Evolutionary conservation across 2,329 filamentous ascomycete genomes (phyloP).

Genomic region (Magnaporthiopsis rhizophila): DNA sequence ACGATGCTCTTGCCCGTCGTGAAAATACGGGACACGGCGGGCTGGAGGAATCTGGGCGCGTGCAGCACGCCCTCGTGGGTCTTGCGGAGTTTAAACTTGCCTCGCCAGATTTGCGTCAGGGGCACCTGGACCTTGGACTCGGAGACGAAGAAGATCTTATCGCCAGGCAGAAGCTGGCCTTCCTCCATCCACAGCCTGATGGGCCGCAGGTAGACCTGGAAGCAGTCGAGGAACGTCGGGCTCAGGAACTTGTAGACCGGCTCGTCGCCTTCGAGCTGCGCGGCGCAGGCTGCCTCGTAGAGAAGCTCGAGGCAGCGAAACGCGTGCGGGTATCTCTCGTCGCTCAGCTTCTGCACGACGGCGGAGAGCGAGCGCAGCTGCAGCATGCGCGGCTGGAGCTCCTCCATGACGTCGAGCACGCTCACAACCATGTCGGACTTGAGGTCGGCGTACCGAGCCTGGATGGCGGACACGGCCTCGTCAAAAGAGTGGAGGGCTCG

Average conservation of each 20-base stretch:
- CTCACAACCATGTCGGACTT: constrained; percentile 53
- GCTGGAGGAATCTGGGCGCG: constrained; percentile 67
- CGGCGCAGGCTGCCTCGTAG: constrained; percentile 59
- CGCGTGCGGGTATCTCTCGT: constrained; percentile 39
- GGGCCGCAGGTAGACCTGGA: constrained; percentile 73
- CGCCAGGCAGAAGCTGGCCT: constrained; percentile 57
- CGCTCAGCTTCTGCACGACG: constrained; percentile 51
- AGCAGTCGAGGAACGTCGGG: constrained; percentile 69
- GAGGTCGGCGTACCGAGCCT: constrained; percentile 51
- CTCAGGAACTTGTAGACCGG: constrained; percentile 55
- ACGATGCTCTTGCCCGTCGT: constrained; percentile 83
- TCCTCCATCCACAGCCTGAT: constrained; percentile 79
- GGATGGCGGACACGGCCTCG: constrained; percentile 45
- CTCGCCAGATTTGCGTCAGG: constrained; percentile 63
- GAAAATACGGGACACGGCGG: constrained; percentile 65
- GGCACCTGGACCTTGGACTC: constrained; percentile 49
- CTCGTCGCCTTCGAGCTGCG: constrained; percentile 62
- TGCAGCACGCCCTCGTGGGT: constrained; percentile 53
- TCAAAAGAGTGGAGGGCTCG: constrained; percentile 52
- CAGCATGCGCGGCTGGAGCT: constrained; percentile 44
- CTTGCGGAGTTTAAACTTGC: constrained; percentile 60
- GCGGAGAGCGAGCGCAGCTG: constrained; percentile 53
- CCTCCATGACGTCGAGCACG: constrained; percentile 51
- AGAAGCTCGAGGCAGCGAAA: constrained; percentile 75
- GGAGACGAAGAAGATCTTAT: constrained; percentile 70